phyloP scores from a whole-genome alignment of 1,284 basidiomycete species.

The Vanrija pseudolonga region DNA sequence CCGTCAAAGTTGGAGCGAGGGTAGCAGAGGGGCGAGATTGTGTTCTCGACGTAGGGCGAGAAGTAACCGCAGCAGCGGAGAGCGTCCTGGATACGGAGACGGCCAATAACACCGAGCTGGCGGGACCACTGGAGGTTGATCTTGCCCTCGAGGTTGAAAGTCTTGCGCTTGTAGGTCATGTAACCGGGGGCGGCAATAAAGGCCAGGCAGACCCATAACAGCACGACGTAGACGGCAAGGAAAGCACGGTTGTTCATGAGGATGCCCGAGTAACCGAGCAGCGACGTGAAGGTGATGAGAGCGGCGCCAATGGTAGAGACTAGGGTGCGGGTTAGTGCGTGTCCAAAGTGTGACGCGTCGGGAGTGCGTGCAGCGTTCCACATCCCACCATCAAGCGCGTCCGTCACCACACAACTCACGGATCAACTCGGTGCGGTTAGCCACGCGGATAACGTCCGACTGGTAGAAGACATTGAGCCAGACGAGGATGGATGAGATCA shows the following conservation, averaged over 20 bases:
- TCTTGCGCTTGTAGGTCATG: slow-evolving; percentile 61
- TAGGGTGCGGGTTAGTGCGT: slow-evolving; percentile 15
- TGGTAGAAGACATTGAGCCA: slow-evolving; percentile 64
- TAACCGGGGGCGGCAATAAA: slow-evolving; percentile 66
- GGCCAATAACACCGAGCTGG: slow-evolving; percentile 54
- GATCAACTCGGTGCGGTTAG: slow-evolving; percentile 60
- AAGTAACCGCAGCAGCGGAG: slow-evolving; percentile 67
- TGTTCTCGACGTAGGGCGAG: slow-evolving; percentile 62
- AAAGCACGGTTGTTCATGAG: slow-evolving; percentile 70
- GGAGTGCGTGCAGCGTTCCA: neutral
- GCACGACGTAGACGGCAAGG: slow-evolving; percentile 64
- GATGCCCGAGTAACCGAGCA: slow-evolving; percentile 64
- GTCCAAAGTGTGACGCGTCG: neutral
- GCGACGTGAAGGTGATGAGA: slow-evolving; percentile 60
- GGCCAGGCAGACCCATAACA: slow-evolving; percentile 65
- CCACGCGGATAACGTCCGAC: slow-evolving; percentile 61
- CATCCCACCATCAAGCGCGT: no score
- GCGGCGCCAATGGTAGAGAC: slow-evolving; percentile 60
- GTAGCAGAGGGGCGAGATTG: slow-evolving; percentile 63
- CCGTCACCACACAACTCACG: slow-evolving; percentile 37
- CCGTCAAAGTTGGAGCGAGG: slow-evolving; percentile 61
- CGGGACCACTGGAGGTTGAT: slow-evolving; percentile 66
- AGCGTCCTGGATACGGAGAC: slow-evolving; percentile 62
- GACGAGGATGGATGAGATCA: slow-evolving; percentile 59
- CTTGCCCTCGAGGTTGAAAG: slow-evolving; percentile 70